phyloP scores from a whole-genome alignment of 805 yeast genomes.

The Cyberlindnera samutprakarnensis region DNA sequence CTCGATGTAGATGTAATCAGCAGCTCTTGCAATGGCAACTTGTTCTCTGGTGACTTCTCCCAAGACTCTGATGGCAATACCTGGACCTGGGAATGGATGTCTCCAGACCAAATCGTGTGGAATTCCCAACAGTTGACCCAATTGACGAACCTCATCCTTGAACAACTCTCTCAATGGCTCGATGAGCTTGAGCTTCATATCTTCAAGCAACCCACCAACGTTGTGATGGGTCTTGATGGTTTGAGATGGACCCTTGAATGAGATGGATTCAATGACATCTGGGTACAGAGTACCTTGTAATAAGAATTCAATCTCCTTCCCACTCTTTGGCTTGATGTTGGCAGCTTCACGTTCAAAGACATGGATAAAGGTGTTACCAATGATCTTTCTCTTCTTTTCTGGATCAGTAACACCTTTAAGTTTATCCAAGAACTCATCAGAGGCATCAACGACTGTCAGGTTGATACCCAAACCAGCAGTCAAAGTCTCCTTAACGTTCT shows the following conservation, averaged over 20 bases:
- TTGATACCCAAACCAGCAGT: conserved; percentile 93
- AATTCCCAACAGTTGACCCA: conserved; percentile 91
- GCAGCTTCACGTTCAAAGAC: conserved; percentile 96
- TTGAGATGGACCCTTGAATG: conserved; percentile 99
- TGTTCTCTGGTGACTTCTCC: conserved; percentile 95
- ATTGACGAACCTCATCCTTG: conserved; percentile 96
- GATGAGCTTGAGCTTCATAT: conserved; percentile 96
- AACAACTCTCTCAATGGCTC: conserved; percentile 98
- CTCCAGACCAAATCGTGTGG: conserved; percentile 98
- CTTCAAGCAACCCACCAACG: conserved; percentile 95
- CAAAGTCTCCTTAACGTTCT: conserved; percentile 77
- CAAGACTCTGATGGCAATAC: conserved; percentile 95
- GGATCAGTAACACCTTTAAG: conserved; percentile 96
- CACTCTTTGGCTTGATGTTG: conserved; percentile 80
- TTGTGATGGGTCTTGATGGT: conserved; percentile 99
- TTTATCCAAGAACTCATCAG: conserved; percentile 79
- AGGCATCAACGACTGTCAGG: conserved; percentile 89
- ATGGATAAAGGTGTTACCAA: conserved; percentile 95
- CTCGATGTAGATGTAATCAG: conserved; percentile 92
- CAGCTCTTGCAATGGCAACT: conserved; percentile 95
- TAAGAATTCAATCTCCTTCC: conserved; percentile 84
- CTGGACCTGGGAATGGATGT: conserved; percentile 99
- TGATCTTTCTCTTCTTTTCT: conserved; percentile 97
- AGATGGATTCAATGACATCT: conserved; percentile 96
- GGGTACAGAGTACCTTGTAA: conserved; percentile 98